Conservation (phyloP, 345 rosid species). For the Firmiana major region DNA sequence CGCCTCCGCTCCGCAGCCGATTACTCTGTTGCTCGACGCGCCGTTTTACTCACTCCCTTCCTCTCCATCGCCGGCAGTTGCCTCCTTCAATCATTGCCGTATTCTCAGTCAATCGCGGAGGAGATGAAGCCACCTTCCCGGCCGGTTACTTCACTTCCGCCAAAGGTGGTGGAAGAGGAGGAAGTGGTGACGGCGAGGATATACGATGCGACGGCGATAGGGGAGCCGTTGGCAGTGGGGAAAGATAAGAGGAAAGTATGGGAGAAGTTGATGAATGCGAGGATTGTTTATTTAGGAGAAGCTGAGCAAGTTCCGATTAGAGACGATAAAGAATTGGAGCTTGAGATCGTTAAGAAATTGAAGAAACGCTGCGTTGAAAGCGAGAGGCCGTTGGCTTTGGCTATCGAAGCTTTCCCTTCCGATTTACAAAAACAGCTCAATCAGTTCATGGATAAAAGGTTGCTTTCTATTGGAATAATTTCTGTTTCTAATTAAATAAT, state of each 20-base stretch:
- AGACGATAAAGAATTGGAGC: constrained; percentile 78
- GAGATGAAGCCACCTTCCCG: constrained; percentile 4
- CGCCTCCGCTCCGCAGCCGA: not conserved
- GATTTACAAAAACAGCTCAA: constrained; percentile 65
- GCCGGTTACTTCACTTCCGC: not conserved
- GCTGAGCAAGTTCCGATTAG: constrained; percentile 83
- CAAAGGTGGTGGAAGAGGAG: constrained; percentile 25
- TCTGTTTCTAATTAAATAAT: not conserved
- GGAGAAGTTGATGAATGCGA: constrained; percentile 79
- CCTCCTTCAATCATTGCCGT: constrained; percentile 16
- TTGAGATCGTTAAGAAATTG: constrained; percentile 62
- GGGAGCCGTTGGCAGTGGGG: constrained; percentile 89
- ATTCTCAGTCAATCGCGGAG: constrained; percentile 20
- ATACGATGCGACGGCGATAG: constrained; percentile 79
- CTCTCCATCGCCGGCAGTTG: constrained; percentile 28
- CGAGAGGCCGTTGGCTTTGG: constrained; percentile 55
- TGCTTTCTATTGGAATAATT: not conserved
- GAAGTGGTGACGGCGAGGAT: constrained; percentile 52
- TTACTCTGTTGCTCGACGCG: constrained; percentile 30
- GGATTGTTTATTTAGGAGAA: constrained; percentile 81
- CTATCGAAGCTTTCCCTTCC: constrained; percentile 73
- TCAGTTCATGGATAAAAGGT: constrained; percentile 63
- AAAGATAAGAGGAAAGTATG: constrained; percentile 76
- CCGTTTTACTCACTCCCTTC: constrained; percentile 42
- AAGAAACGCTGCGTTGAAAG: constrained; percentile 51